Conservation (phyloP, 495 filamentous ascomycete species). For the Immersiella caudata region DNA sequence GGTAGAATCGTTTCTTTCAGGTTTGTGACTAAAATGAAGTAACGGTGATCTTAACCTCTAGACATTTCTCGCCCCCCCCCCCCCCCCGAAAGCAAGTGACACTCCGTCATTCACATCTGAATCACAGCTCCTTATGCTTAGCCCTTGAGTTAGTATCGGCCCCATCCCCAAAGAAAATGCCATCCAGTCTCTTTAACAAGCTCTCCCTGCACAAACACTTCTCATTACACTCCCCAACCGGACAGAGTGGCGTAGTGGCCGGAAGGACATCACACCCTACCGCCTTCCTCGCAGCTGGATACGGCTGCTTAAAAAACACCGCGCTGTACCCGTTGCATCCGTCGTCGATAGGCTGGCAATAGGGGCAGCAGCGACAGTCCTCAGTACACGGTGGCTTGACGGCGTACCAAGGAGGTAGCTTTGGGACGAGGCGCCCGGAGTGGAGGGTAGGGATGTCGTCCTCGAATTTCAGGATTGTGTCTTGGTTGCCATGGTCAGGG, state of each 20-base stretch:
- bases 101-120: too few species aligned
- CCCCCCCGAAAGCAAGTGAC: too few species aligned
- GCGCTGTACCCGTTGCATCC: background rate
- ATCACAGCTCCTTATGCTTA: too few species aligned
- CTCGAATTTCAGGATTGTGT: background rate
- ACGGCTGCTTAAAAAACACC: background rate
- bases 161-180: background rate
- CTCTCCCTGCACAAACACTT: conserved; percentile 5
- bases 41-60: too few species aligned
- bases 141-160: too few species aligned
- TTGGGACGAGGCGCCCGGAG: background rate
- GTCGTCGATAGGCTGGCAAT: background rate
- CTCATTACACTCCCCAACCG: background rate
- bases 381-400: background rate
- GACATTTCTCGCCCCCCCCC: too few species aligned
- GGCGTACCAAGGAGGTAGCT: conserved; percentile 5
- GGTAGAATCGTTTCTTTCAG: too few species aligned
- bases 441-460: background rate
- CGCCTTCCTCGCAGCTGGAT: background rate
- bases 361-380: conserved; percentile 6
- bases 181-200: background rate
- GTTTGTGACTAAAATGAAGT: too few species aligned
- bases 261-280: background rate
- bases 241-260: conserved; percentile 3
- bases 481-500: background rate